Evolutionary conservation across 257 asterid species (phyloP), one percentile per base, ranked within the genome.

Genomic region (Euphrasia confusa): DNA sequence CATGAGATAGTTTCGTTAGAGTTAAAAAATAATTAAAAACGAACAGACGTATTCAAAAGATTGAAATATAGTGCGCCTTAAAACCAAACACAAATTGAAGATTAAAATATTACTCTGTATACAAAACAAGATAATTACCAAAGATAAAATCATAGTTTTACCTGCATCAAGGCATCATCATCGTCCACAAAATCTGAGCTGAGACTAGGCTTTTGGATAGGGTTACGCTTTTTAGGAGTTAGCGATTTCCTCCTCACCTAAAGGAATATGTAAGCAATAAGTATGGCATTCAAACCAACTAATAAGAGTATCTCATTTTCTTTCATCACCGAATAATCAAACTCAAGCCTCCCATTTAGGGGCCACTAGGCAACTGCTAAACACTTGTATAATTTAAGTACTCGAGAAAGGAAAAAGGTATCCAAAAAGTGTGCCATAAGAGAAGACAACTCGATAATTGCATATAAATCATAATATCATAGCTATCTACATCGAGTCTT

Each of bases 141-240:
- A 42, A 42, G 12, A 0, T 3, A 42, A 42, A 48, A 48, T 50
- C 28, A n/a, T 10, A 40, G 47, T 54, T 26, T 54, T 68, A 84
- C 98, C 94, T 88, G 88, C 92, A 78, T 69, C 64, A 91, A 59
- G 65, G 78, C 84, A n/a, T 73, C 92, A 68, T 86, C 88, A 28
- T 84, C 89, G n/a, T 86, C 88, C 56, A 74, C 83, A 79, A 74
- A 86, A 72, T 76, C 94, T 12, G 81, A 72, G 58, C 74, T 68
- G n/a, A 70, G 52, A 28, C 52, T 21, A 45, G 69, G 71, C 72
- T 70, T 80, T 61, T 61, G 58, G 26, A 54, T 50, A 30, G 79
- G 59, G 48, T 60, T 78, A 49, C 55, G 64, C 79, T 82, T 84
- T 79, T 80, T 83, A 64, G 87, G 70, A 53, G 69, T 78, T 50